These are phyloP conservation scores for Oehlia diaphana DNA, from an alignment of 192 early-diverging fungal species.

Conservation along the genomic window DNA sequence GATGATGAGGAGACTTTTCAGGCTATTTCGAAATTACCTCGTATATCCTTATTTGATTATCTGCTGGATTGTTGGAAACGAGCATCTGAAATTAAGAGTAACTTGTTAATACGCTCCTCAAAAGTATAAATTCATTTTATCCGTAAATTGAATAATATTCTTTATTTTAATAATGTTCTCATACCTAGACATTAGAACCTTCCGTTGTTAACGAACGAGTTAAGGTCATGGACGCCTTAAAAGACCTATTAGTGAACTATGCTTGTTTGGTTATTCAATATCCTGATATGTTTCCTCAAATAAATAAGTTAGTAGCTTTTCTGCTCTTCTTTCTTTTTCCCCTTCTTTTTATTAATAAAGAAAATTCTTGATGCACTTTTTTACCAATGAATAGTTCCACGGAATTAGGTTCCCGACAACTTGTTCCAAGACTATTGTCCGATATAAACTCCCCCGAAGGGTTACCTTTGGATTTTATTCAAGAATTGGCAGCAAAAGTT, in stretches of 20 bases:
- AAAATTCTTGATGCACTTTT: neutral
- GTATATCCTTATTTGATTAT: conserved; percentile 59
- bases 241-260: conserved; percentile 77
- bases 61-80: conserved; percentile 63
- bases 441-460: conserved; percentile 60
- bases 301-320: conserved; percentile 45
- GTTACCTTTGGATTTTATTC: conserved; percentile 65
- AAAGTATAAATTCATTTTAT: conserved; percentile 38
- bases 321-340: neutral
- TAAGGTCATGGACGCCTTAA: conserved; percentile 54
- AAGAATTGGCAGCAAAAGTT: conserved; percentile 59
- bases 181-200: conserved; percentile 49
- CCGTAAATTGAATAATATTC: conserved; percentile 9
- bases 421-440: conserved; percentile 49
- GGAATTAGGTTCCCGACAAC: conserved; percentile 44
- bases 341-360: neutral
- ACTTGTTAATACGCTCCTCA: conserved; percentile 49
- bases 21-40: conserved; percentile 36
- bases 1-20: conserved; percentile 35
- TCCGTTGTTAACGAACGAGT: conserved; percentile 60
- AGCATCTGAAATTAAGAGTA: conserved; percentile 49
- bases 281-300: conserved; percentile 88
- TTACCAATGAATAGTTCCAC: neutral
- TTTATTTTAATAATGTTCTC: neutral
- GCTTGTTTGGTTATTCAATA: conserved; percentile 79